phyloP scores from a whole-genome alignment of 306 rosid genomes.

The Prunus mongolica region DNA sequence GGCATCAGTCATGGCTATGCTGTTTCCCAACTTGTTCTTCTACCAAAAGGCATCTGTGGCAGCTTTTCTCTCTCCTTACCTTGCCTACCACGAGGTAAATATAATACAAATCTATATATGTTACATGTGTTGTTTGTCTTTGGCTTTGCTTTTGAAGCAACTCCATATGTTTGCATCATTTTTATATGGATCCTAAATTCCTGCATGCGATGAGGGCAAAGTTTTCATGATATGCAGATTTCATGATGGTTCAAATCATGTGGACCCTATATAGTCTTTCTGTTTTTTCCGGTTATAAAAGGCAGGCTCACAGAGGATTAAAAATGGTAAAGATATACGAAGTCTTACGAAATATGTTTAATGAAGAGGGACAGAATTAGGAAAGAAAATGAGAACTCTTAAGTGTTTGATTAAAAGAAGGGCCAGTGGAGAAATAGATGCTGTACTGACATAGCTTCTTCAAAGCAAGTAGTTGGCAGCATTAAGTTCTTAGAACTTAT shows the following conservation, averaged over 20 bases:
- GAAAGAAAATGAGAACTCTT: background rate
- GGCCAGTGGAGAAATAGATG: background rate
- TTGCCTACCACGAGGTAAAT: slow-evolving; percentile 47
- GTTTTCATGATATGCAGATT: background rate
- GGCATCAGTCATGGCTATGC: slow-evolving; percentile 57
- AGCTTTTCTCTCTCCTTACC: slow-evolving; percentile 52
- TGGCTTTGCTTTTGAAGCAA: background rate
- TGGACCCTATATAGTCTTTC: background rate
- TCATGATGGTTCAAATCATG: background rate
- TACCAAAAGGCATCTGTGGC: slow-evolving; percentile 24
- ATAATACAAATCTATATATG: background rate
- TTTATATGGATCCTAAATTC: background rate
- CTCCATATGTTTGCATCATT: background rate
- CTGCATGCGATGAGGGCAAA: background rate
- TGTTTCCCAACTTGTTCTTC: slow-evolving; percentile 40
- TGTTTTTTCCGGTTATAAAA: background rate
- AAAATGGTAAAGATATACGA: background rate
- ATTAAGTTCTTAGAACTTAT: background rate
- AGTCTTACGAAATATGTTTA: background rate
- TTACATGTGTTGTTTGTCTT: background rate
- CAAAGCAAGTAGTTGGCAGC: background rate
- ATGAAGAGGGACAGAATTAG: background rate
- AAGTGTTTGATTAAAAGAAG: background rate
- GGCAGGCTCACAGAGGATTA: background rate
- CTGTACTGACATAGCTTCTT: background rate